Conservation (phyloP, 2,329 filamentous ascomycete species). For the Scedosporium dehoogii region DNA sequence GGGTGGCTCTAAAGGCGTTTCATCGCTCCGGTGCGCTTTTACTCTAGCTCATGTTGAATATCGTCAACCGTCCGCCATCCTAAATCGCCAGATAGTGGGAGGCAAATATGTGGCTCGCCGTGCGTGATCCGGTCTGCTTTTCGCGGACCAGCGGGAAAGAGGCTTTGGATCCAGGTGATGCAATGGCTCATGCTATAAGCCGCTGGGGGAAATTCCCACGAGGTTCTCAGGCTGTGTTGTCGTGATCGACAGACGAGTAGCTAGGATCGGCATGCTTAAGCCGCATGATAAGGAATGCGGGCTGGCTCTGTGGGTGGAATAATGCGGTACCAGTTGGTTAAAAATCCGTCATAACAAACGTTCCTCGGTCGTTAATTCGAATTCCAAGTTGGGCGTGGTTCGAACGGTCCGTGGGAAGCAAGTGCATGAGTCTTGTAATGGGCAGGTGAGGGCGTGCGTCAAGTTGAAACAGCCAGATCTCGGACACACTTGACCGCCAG, state of each 20-base stretch:
- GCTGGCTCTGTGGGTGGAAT: too few relatives aligned
- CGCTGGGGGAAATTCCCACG: not conserved
- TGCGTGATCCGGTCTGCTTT: too few relatives aligned
- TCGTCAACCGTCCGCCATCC: too few relatives aligned
- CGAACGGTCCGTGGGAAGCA: not conserved
- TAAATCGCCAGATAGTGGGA: not conserved
- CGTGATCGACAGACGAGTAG: not conserved
- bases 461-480: not conserved
- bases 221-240: not conserved
- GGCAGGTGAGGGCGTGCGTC: not conserved
- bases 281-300: not conserved
- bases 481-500: not conserved
- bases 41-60: too few relatives aligned
- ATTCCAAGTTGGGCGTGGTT: not conserved
- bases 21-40: too few relatives aligned
- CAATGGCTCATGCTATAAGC: not conserved
- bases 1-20: not conserved
- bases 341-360: too few relatives aligned
- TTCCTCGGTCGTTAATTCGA: not conserved
- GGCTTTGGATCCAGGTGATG: not conserved
- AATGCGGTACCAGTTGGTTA: too few relatives aligned
- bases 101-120: too few relatives aligned
- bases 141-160: not conserved
- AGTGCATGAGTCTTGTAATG: not conserved
- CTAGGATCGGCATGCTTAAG: not conserved